Conservation (phyloP, 139 green algal species). For the Chlorella sp. region DNA sequence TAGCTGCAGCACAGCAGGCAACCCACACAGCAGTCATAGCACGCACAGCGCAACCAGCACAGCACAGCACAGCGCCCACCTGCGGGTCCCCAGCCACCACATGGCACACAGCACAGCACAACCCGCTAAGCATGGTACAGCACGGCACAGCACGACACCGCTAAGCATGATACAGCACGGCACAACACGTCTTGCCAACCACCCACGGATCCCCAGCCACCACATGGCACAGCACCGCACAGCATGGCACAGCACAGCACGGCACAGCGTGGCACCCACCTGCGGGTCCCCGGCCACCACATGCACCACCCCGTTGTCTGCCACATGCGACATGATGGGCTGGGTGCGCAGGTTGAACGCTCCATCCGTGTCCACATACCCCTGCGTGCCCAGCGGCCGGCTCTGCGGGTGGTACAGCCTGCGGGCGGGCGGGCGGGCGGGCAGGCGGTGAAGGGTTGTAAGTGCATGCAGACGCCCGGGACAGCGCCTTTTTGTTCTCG, state of each 20-base stretch:
- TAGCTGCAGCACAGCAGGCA: no score
- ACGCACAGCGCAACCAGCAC: no score
- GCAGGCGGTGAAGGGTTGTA: no score
- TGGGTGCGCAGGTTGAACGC: constrained; percentile 61
- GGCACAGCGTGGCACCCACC: background rate
- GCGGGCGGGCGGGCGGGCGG: background rate
- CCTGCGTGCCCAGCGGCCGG: constrained; percentile 61
- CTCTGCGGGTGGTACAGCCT: constrained; percentile 76
- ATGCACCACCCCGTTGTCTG: constrained; percentile 79
- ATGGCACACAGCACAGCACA: no score
- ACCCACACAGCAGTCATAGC: no score
- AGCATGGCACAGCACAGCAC: no score
- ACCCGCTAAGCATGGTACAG: no score
- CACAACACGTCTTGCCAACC: background rate
- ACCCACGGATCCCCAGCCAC: constrained; percentile 61
- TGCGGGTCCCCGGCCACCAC: constrained; percentile 68
- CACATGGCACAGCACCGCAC: constrained; percentile 54
- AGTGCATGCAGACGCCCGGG: background rate
- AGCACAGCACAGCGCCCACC: no score
- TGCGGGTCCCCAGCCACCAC: no score
- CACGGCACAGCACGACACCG: no score
- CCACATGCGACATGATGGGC: constrained; percentile 70
- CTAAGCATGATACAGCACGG: no score
- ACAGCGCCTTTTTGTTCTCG: background rate
- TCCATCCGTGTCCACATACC: constrained; percentile 58